Evolutionary conservation across 352 stramenopile genomes (phyloP).

Genomic region (Pythium phragmiticola): DNA sequence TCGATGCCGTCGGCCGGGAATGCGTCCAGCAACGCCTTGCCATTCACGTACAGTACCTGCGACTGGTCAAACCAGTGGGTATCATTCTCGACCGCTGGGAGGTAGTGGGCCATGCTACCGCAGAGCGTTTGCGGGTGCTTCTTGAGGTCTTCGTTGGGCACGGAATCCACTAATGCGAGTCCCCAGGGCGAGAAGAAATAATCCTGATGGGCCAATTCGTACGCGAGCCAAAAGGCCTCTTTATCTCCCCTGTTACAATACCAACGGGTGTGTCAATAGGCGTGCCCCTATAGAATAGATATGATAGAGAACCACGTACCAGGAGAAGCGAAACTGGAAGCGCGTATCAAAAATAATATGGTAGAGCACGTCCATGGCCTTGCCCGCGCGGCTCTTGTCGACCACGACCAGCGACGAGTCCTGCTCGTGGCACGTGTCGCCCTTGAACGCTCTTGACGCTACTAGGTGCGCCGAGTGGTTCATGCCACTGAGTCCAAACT

Average conservation of each 20-base stretch:
- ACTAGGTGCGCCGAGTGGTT: conserved; percentile 25
- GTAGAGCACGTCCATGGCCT: conserved; percentile 42
- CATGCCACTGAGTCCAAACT: conserved; percentile 33
- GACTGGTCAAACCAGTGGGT: conserved; percentile 17
- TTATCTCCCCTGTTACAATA: conserved; percentile 31
- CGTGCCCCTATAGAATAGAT: not conserved
- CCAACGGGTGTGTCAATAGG: not conserved
- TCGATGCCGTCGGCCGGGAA: conserved; percentile 37
- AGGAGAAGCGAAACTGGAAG: conserved; percentile 65
- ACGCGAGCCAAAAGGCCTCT: conserved; percentile 75
- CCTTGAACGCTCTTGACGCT: conserved; percentile 41
- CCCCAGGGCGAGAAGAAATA: conserved; percentile 78
- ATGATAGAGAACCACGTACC: conserved; percentile 11
- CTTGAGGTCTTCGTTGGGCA: conserved; percentile 52
- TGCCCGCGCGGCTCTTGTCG: conserved; percentile 43
- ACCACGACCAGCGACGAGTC: conserved; percentile 62
- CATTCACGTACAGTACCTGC: conserved; percentile 61
- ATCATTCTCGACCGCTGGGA: conserved; percentile 32
- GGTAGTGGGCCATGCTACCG: conserved; percentile 66
- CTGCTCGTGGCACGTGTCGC: conserved; percentile 52
- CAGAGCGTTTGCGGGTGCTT: conserved; percentile 60
- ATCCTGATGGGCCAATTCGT: conserved; percentile 47
- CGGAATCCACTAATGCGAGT: conserved; percentile 48
- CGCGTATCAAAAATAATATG: conserved; percentile 59
- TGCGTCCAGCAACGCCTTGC: conserved; percentile 60